Evolutionary conservation across 176 grass and related monocot species (phyloP), one percentile per base, ranked within the genome.

Genomic region (Oryza glumipatula): DNA sequence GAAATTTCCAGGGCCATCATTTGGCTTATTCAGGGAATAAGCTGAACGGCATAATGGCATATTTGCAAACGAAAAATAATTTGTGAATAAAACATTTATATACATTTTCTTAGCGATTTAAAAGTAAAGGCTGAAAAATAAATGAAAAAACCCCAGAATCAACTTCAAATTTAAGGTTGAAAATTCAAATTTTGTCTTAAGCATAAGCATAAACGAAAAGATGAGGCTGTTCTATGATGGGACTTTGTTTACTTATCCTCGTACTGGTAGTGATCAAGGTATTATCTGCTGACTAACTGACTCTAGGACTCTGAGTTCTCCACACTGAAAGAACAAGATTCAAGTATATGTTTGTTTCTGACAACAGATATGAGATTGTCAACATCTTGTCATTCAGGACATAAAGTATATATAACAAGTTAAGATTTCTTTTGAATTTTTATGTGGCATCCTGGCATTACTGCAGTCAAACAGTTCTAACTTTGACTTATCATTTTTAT

Each of bases 331-430:
- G 19, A 19, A 24, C 6, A 28, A 86, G 26, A 33, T 61, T 67
- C 68, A 54, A 86, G 14, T 74, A 44, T 2, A 22, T 28, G 26
- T 84, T 60, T 79, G 30, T 71, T 82, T 82, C 26, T 83, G 73
- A 15, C 15, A 65, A 72, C 21, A 72, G 5, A 72, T 78, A 22
- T 23, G 56, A 66, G 56, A 4, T 75, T 60, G 19, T 67, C 19
- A 45, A 33, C 7, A 19, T 60, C 76, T 83, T 71, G 3, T 5
- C 15, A 12, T 71, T 77, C 46, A 74, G 17, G 45, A 67, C 66
- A 63, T 12, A 43, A 76, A 51, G 9, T 70, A 45, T 61, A 26
- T 60, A 1, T 74, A 33, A 8, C 21, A 2, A 56, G 58, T 85
- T 15, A 60, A 7, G 3, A 65, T 85, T 72, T 48, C 10, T 46